Base-by-base conservation (phyloP, 257 asterid genomes). In the Lycium ferocissimum region DNA sequence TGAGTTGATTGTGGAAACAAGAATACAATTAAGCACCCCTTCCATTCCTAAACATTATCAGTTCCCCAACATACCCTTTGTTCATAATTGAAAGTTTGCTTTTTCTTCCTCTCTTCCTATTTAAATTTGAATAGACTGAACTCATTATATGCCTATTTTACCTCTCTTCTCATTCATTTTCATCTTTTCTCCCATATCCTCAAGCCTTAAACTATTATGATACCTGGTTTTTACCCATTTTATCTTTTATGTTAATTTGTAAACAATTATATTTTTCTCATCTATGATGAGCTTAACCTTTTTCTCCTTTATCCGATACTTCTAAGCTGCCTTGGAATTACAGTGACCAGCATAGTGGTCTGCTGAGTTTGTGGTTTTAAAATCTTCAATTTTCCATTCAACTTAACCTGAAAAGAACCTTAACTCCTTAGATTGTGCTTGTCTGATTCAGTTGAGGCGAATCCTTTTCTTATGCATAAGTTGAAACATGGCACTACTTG, bases 1-100 rank as follows among this genome's bases (percentile, higher is more conserved):
- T 45, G 18, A 43, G 22, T 10, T 72, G 80, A 72, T 45, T 9
- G 37, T 33, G 26, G 80, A 72, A 72, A 45, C 80, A 72, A 72
- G 38, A 18, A n/a, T 43, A 45, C 80, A 43, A n/a, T 72, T 45
- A 18, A n/a, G 57, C 80, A 33, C 72, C 33, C 18, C 15, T 33
- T 26, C 45, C 72, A 65, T 65, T 43, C 72, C 45, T 26, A 33
- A 65, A 26, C 17, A 6, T 33, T 65, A 33, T 65, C 72, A 65
- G 43, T 65, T 65, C 43, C 72, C 26, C 45, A 26, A 26, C 45
- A 33, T 33, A 26, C 43, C 43, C 72, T 26, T 65, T 65, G 72
- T 18, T 11, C 43, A 65, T 65, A 6, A 33, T 33, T 26, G 43
- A 33, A 33, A 65, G 43, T 65, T 65, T 62, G n/a, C 18, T 26